Conservation (phyloP, 805 yeast species). For the Zygoascus bituminiphila region DNA sequence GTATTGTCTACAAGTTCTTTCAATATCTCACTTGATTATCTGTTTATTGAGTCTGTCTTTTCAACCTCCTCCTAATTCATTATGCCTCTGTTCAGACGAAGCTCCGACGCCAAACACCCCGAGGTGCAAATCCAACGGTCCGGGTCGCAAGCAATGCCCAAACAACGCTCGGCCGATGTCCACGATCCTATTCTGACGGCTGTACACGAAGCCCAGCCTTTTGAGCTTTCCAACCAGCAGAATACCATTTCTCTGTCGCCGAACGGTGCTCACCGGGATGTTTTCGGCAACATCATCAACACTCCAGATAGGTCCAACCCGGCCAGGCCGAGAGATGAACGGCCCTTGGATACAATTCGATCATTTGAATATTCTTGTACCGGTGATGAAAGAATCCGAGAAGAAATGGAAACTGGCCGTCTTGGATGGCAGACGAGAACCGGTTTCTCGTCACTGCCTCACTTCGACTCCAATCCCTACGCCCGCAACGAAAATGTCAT, state of each 20-base stretch:
- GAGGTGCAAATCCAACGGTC: background rate
- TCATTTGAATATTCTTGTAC: constrained; percentile 90
- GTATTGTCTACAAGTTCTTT: too few relatives aligned
- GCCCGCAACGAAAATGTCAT: constrained; percentile 15
- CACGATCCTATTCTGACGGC: constrained; percentile 92
- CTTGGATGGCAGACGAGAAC: constrained; percentile 85
- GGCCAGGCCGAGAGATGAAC: constrained; percentile 83
- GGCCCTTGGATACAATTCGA: constrained; percentile 94
- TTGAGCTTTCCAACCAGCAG: constrained; percentile 49
- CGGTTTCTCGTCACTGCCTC: constrained; percentile 48
- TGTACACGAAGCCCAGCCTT: constrained; percentile 93
- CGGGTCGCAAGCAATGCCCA: background rate
- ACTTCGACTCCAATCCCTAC: constrained; percentile 33
- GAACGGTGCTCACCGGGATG: constrained; percentile 57
- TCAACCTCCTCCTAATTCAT: too few relatives aligned
- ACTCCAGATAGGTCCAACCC: constrained; percentile 90
- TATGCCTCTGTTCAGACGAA: constrained; percentile 12
- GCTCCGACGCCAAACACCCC: constrained; percentile 7
- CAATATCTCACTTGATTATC: too few relatives aligned
- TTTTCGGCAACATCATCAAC: constrained; percentile 73
- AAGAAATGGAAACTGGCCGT: constrained; percentile 67
- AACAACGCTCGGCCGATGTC: constrained; percentile 31
- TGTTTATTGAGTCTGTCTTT: too few relatives aligned
- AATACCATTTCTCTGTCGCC: constrained; percentile 39
- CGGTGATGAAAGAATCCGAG: constrained; percentile 72